These are phyloP conservation scores for Schoenoplectus triqueter DNA, from an alignment of 202 grass and related monocot species.

Conservation along the genomic window DNA sequence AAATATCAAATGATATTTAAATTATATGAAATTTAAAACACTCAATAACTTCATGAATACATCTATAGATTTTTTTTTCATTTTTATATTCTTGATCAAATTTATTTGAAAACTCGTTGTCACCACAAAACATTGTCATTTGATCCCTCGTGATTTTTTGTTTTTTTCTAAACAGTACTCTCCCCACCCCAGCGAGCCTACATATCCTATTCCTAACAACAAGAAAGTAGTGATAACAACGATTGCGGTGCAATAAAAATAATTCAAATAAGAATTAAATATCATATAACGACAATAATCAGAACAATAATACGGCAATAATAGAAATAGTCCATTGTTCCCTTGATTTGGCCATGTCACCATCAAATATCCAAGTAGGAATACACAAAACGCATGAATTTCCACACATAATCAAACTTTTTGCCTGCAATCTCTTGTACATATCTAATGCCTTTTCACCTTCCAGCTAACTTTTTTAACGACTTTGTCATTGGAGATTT, in stretches of 20 bases:
- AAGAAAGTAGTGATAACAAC: not conserved
- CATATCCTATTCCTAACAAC: not conserved
- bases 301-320: not conserved
- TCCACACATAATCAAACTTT: conserved; percentile 4
- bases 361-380: not conserved
- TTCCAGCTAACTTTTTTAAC: not conserved
- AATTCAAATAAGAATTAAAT: not conserved
- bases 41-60: too few species aligned
- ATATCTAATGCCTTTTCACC: not conserved
- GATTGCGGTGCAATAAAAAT: not conserved
- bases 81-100: too few species aligned
- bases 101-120: too few species aligned
- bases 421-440: not conserved
- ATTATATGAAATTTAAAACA: too few species aligned
- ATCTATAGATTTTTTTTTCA: too few species aligned
- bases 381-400: not conserved
- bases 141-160: too few species aligned
- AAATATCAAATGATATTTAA: too few species aligned
- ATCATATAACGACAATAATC: conserved; percentile 3
- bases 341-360: not conserved
- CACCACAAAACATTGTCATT: too few species aligned
- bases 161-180: not conserved
- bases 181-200: not conserved
- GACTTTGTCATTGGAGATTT: not conserved
- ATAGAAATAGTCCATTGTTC: not conserved